phyloP scores from a whole-genome alignment of 2,329 filamentous ascomycete genomes.

The Fonsecaea pugnacius region DNA sequence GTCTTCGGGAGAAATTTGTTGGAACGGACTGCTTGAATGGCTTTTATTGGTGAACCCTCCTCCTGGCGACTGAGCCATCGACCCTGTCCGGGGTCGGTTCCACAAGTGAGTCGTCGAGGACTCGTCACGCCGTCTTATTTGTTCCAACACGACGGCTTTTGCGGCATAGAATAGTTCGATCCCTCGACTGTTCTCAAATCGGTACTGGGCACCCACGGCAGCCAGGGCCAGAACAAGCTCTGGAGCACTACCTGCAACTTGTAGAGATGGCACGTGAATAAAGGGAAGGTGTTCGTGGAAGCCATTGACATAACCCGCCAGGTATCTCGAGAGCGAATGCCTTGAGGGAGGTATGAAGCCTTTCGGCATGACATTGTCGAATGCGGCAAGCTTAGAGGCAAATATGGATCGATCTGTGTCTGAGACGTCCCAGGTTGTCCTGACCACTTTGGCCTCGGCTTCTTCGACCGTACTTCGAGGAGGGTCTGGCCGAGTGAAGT shows the following conservation, averaged over 20 bases:
- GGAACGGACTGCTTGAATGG: conserved; percentile 50
- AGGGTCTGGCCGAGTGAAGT: conserved; percentile 41
- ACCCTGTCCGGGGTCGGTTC: conserved; percentile 47
- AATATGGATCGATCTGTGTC: conserved; percentile 53
- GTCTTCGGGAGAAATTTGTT: conserved; percentile 38
- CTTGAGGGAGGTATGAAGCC: conserved; percentile 55
- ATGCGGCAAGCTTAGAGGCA: conserved; percentile 51
- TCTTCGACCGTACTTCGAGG: conserved; percentile 49
- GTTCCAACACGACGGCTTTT: conserved; percentile 58
- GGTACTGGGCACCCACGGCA: conserved; percentile 55
- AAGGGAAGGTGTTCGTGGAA: conserved; percentile 58
- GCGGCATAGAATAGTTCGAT: conserved; percentile 63
- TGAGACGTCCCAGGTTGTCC: conserved; percentile 53
- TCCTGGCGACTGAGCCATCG: conserved; percentile 46
- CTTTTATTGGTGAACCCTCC: conserved; percentile 50
- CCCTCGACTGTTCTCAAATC: conserved; percentile 55
- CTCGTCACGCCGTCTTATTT: conserved; percentile 56
- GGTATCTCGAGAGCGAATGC: conserved; percentile 54
- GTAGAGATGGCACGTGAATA: conserved; percentile 56
- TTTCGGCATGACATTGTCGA: conserved; percentile 52
- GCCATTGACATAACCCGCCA: conserved; percentile 58
- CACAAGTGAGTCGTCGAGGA: conserved; percentile 49
- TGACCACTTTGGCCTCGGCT: conserved; percentile 40
- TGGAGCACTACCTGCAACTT: conserved; percentile 49
- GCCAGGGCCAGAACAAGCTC: conserved; percentile 58